phyloP scores from a whole-genome alignment of 1,284 basidiomycete species.

The Leccinum solheimii region DNA sequence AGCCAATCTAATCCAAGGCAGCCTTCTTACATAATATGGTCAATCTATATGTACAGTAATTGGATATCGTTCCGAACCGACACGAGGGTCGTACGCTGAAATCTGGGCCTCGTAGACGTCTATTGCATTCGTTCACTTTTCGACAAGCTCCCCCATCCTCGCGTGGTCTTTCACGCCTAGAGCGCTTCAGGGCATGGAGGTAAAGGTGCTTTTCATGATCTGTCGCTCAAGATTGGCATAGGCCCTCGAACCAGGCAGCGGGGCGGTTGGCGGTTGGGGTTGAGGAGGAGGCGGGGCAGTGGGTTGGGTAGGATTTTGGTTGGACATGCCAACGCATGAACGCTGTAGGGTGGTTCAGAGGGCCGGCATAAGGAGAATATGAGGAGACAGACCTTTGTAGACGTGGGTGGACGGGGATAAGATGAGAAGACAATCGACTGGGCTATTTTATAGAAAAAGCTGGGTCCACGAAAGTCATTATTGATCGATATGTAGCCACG shows the following conservation, averaged over 20 bases:
- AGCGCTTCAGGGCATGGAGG: slow-evolving; percentile 17
- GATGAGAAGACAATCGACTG: background rate
- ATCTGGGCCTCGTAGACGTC: slow-evolving; percentile 22
- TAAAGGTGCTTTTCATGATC: slow-evolving; percentile 9
- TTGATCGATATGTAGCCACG: slow-evolving; percentile 26
- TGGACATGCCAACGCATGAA: slow-evolving; percentile 14
- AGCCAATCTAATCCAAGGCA: slow-evolving; percentile 47
- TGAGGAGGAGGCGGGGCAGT: slow-evolving; percentile 5
- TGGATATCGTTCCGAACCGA: slow-evolving; percentile 18
- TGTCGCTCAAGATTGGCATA: too few relatives aligned
- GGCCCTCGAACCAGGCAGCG: too few relatives aligned
- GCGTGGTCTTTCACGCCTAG: background rate
- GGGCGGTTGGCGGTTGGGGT: background rate
- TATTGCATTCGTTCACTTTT: slow-evolving; percentile 20
- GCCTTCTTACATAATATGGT: too few relatives aligned
- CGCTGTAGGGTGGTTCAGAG: slow-evolving; percentile 7
- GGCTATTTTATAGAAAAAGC: slow-evolving; percentile 26
- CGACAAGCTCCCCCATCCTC: slow-evolving; percentile 5
- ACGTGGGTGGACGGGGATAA: background rate
- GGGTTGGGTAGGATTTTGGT: slow-evolving; percentile 6
- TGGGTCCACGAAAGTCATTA: slow-evolving; percentile 34
- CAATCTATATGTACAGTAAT: background rate
- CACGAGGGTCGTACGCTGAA: slow-evolving; percentile 18
- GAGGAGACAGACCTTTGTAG: slow-evolving; percentile 10
- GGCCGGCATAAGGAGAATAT: background rate